phyloP scores from a whole-genome alignment of 2,329 filamentous ascomycete genomes.

The Xylaria sp. region DNA sequence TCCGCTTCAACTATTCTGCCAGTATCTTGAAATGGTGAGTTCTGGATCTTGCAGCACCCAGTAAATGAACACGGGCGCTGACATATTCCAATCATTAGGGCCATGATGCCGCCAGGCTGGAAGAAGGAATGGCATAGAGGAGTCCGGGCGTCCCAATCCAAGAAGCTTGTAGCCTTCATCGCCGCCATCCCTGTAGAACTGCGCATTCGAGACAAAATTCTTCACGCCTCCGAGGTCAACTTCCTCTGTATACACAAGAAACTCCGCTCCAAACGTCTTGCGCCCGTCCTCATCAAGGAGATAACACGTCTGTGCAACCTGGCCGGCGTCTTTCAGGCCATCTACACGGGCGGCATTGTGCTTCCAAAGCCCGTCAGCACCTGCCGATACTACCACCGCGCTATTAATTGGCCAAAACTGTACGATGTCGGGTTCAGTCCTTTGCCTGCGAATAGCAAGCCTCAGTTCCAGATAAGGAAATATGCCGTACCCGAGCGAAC shows the following conservation, averaged over 20 bases:
- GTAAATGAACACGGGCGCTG: background rate
- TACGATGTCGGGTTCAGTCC: constrained; percentile 95
- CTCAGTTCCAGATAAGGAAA: constrained; percentile 84
- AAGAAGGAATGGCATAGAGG: constrained; percentile 94
- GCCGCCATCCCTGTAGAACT: constrained; percentile 89
- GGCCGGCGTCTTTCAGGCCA: constrained; percentile 88
- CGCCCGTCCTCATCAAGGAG: constrained; percentile 96
- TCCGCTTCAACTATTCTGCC: constrained; percentile 94
- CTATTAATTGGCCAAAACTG: constrained; percentile 95
- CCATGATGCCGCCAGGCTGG: constrained; percentile 94
- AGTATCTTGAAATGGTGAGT: constrained; percentile 88
- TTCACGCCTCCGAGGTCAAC: constrained; percentile 93
- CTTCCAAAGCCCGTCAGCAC: constrained; percentile 92
- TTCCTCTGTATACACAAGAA: constrained; percentile 99
- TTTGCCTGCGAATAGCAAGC: constrained; percentile 84
- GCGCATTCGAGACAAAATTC: constrained; percentile 77
- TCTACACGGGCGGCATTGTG: constrained; percentile 93
- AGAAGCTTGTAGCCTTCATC: constrained; percentile 94
- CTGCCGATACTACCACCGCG: constrained; percentile 93
- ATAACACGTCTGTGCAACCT: constrained; percentile 93
- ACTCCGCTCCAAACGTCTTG: constrained; percentile 88
- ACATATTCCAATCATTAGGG: constrained; percentile 65
- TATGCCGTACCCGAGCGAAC: constrained; percentile 84
- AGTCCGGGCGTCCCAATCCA: constrained; percentile 83
- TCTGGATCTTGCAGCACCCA: background rate